Base-by-base conservation (phyloP, 1,284 basidiomycete species). In the Coniferiporia sulphurascens region DNA sequence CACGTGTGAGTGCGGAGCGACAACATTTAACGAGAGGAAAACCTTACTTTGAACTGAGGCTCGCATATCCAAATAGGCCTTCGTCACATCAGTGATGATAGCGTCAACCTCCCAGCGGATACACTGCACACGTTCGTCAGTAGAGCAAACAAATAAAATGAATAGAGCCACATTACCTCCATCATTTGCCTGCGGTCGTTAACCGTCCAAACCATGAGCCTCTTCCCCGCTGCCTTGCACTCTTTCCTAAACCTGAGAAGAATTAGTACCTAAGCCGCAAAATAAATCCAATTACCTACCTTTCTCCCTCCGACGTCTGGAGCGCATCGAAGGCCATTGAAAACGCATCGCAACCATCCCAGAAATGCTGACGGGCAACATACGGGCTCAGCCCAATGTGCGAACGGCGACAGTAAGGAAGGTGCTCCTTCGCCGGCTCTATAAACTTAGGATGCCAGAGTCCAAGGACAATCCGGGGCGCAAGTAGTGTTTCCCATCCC, bases 131-230 rank as follows among this genome's bases (percentile, higher is more conserved):
- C 41, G 48, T 62, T 51, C 62, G 56, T 36, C 36, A 56, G 45
- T 21, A 48, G 63, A 52, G 44, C 38, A n/a, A 22, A 27, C 27
- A 60, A 52, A 57, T 38, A 52, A 52, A 43, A 19, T 21, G 35
- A 46, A 48, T 13, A 27, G 22, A 12, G 4, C 12, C 35, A 45
- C 74, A 82, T 55, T 22, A 85, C 89, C 82, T 98, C 92, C 77
- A 96, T 89, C 95, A 99, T 98, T 71, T 96, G 88, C 61, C 86
- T 84, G 9, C 86, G 84, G 51, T 89, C 82, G 71, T 98, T 99
- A 34, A 98, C 95, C 0, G 96, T 99, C 97, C 97, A 99, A 10
- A 95, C 93, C 83, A 95, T 88, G 50, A 98, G 68, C 67, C 83
- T 83, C 81, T 99, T 99, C 21, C 89, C 89, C 0, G 83, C 86